Percentiles rank a stretch among this genome's conserved stretches.
Evolutionary conservation across 345 rosid genomes (phyloP).

Genomic region (Viola odorata): DNA sequence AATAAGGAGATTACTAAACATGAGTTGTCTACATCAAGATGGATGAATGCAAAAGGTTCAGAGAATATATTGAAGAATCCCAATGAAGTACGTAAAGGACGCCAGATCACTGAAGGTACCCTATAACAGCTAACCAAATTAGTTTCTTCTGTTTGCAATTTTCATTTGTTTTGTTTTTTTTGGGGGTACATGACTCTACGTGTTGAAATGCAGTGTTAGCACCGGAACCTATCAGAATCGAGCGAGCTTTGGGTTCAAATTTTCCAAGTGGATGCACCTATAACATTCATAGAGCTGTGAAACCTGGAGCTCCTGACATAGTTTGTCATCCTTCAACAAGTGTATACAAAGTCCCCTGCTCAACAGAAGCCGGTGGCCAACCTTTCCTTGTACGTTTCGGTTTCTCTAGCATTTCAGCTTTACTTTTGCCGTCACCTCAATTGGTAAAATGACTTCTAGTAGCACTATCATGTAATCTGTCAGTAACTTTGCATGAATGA

Average conservation of each 20-base stretch:
- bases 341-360: slow-evolving; percentile 12
- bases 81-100: too few relatives aligned
- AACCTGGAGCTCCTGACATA: not conserved
- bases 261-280: not conserved
- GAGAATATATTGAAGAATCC: too few relatives aligned
- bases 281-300: not conserved
- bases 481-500: too few relatives aligned
- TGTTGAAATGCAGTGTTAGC: slow-evolving; percentile 15
- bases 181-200: not conserved
- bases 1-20: too few relatives aligned
- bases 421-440: too few relatives aligned
- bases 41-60: too few relatives aligned
- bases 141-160: too few relatives aligned
- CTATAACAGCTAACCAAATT: too few relatives aligned
- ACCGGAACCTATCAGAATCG: not conserved
- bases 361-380: slow-evolving; percentile 1
- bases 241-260: not conserved
- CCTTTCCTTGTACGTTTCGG: slow-evolving; percentile 19
- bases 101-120: too few relatives aligned
- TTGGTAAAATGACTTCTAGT: too few relatives aligned
- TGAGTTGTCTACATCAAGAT: too few relatives aligned
- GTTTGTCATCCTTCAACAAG: not conserved
- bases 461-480: too few relatives aligned
- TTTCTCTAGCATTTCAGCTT: not conserved
- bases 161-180: not conserved